Evolutionary conservation across 176 grass and related monocot species (phyloP).

Genomic region (Triticum dicoccoides): DNA sequence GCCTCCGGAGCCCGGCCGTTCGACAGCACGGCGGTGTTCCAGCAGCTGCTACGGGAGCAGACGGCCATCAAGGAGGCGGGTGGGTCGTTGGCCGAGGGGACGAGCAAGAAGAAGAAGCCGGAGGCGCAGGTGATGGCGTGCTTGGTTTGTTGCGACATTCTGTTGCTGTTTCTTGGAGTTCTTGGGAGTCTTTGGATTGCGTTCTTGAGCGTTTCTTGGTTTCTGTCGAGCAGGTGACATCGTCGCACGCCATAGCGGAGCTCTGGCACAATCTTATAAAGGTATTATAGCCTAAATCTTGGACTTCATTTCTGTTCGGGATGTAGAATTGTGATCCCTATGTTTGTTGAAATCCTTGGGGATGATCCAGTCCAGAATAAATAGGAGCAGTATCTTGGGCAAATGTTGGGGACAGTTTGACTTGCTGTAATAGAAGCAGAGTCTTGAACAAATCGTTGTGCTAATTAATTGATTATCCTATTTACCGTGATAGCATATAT

Average conservation of each 20-base stretch:
- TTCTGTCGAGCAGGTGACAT: neutral
- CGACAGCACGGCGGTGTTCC: neutral
- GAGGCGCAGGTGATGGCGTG: neutral
- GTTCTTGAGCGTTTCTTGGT: neutral
- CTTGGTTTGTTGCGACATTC: neutral
- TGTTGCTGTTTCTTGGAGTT: too few species aligned
- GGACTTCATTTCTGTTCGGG: neutral
- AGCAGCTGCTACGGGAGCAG: neutral
- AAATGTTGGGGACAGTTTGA: neutral
- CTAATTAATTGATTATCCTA: neutral
- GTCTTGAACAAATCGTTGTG: too few species aligned
- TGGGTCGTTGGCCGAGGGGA: too few species aligned
- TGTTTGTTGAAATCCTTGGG: too few species aligned
- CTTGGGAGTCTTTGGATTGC: too few species aligned
- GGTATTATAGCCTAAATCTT: neutral
- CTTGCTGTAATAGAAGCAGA: too few species aligned
- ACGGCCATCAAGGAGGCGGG: neutral
- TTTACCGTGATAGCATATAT: neutral
- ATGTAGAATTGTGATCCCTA: neutral
- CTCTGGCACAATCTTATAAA: neutral
- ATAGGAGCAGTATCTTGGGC: neutral
- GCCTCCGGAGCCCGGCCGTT: neutral
- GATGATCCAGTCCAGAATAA: neutral
- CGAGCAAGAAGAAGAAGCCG: neutral
- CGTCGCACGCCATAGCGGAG: neutral